These are phyloP conservation scores for Entomortierella lignicola DNA, from an alignment of 192 early-diverging fungal genomes.

Conservation along the genomic window DNA sequence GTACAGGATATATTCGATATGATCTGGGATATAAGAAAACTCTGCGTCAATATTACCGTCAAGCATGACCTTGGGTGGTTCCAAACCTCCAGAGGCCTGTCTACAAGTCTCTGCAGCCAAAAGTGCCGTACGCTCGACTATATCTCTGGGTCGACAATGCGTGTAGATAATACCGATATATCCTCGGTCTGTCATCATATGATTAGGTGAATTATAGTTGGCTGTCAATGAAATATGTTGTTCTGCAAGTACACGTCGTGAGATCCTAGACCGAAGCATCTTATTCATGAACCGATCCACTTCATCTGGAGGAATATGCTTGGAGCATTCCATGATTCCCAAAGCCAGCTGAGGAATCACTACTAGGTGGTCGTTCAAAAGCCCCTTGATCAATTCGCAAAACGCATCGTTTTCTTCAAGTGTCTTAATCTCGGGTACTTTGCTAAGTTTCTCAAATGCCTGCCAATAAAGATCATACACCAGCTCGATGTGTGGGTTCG, in stretches of 20 bases:
- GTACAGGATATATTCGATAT: constrained; percentile 93
- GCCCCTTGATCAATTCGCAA: constrained; percentile 77
- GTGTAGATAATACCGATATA: constrained; percentile 82
- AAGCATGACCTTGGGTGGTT: constrained; percentile 79
- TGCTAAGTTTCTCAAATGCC: constrained; percentile 88
- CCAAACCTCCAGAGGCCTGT: constrained; percentile 23
- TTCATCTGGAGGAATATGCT: constrained; percentile 71
- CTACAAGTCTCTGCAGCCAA: constrained; percentile 50
- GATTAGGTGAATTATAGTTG: constrained; percentile 59
- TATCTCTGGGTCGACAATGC: constrained; percentile 66
- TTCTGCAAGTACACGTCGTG: constrained; percentile 89
- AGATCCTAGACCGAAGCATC: constrained; percentile 90
- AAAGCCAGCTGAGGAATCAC: constrained; percentile 91
- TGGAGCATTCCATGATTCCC: constrained; percentile 84
- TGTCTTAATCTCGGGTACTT: constrained; percentile 76
- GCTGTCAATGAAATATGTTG: constrained; percentile 90
- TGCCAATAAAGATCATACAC: constrained; percentile 94
- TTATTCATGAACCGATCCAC: constrained; percentile 91
- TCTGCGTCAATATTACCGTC: constrained; percentile 78
- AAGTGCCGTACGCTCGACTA: constrained; percentile 50
- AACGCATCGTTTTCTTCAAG: constrained; percentile 86
- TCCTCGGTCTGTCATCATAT: constrained; percentile 59
- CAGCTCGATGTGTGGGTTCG: constrained; percentile 87
- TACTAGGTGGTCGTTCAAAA: constrained; percentile 84
- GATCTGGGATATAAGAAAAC: constrained; percentile 95